Percentiles rank a stretch among this genome's conserved stretches.
Evolutionary conservation across 495 filamentous ascomycete genomes (phyloP).

Genomic region (Symbiotaphrina buchneri): DNA sequence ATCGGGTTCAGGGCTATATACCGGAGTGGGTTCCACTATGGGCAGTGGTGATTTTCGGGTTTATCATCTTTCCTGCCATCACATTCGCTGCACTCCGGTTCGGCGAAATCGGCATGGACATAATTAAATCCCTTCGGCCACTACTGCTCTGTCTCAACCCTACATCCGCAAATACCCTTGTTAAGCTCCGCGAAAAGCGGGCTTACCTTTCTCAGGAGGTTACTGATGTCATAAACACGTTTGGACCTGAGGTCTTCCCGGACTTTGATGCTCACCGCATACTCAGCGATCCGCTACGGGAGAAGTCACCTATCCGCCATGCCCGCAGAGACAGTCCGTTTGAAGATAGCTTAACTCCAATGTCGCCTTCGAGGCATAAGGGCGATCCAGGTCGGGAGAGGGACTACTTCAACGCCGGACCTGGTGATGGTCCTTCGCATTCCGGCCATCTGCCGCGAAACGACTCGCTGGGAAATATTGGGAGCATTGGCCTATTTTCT

Average conservation of each 20-base stretch:
- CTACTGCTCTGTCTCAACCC: constrained; percentile 78
- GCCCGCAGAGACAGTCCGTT: constrained; percentile 11
- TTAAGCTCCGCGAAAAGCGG: constrained; percentile 52
- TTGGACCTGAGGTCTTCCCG: constrained; percentile 90
- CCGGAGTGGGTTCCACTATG: constrained; percentile 66
- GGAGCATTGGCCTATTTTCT: constrained; percentile 69
- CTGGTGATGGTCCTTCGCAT: constrained; percentile 13
- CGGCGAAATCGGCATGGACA: constrained; percentile 95
- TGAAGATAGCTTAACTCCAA: too few species aligned
- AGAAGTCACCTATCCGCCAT: constrained; percentile 19
- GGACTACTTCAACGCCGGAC: constrained; percentile 10
- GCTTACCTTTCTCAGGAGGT: constrained; percentile 59
- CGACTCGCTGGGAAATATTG: constrained; percentile 80
- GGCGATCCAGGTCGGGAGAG: too few species aligned
- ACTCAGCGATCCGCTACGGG: constrained; percentile 36
- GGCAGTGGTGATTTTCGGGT: constrained; percentile 43
- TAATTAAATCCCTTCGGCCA: constrained; percentile 80
- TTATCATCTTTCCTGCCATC: constrained; percentile 66
- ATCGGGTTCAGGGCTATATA: constrained; percentile 57
- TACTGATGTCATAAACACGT: constrained; percentile 77
- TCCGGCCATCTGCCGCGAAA: constrained; percentile 50
- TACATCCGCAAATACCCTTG: constrained; percentile 59
- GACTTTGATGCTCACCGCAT: constrained; percentile 80
- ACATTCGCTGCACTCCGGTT: constrained; percentile 90
- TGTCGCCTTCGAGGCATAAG: constrained; percentile 7